Base-by-base conservation (phyloP, 805 yeast genomes). In the Zygoascus bituminiphila region DNA sequence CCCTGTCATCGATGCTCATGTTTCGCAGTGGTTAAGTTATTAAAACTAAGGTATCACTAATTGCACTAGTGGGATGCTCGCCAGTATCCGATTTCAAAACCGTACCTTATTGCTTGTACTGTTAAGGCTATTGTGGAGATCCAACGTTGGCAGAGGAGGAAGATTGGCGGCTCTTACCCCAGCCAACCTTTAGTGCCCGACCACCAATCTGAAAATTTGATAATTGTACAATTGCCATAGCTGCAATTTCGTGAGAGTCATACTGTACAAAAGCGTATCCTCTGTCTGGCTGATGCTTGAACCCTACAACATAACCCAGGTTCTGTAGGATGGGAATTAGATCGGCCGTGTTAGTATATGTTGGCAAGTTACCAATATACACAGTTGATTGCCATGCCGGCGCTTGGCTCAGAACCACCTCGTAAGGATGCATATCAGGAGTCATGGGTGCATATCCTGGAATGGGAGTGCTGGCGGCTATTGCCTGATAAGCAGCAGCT, bases 251-350 rank as follows among this genome's bases (percentile, higher is more conserved):
- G 64, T 88, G 96, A 39, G 86, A 74, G 59, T 84, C 95, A 62
- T 81, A 87, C 65, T 82, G 83, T 53, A 85, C 91, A 70, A 88
- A 88, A 9, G 95, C 95, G 69, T 91, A 88, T 4, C 91, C 93
- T 54, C 77, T 77, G 48, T 87, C 94, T 7, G 88, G 83, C 55
- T 83, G 82, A 58, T 84, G 77, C 64, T 84, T 83, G 61, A 88
- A 78, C 56, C 84, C 93, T 50, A 84, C 81, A 60, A 88, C 83
- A 65, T 72, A 85, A 5, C 96, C 96, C 62, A 87, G 86, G 56
- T 77, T 81, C 61, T 81, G 89, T 53, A 87, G 67, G 46, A 87
- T 66, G 20, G 91, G 87, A 49, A 83, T 72, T 58, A 88, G 69
- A 15, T 15, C 19, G 54, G 85, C 93, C 48, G 73, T 73, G 45